Base-by-base conservation (phyloP, 169 alveolate species). In the Plasmodium inui region DNA sequence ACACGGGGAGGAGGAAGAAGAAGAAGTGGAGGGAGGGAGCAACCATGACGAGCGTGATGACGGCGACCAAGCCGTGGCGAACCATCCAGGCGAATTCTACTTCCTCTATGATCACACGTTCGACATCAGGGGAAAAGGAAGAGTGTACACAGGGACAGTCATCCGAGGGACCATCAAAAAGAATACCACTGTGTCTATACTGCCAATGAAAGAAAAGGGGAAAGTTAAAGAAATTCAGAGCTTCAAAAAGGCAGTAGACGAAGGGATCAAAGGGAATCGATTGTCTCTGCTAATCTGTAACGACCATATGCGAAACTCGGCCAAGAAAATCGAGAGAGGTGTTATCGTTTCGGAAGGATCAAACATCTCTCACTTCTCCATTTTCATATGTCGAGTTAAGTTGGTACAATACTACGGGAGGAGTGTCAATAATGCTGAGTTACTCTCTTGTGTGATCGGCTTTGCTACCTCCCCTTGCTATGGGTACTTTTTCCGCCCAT, bases 101-200 rank as follows among this genome's bases (percentile, higher is more conserved):
- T 97, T 97, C 85, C 92, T 96, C 76, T 95, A 97, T 39, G 99
- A 98, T 86, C 99, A 98, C 95, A 96, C 98, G 32, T 98, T 98
- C 84, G 96, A 97, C 37, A 95, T 97, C 4, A 98, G 96, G 94
- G 98, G 98, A 10, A 95, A 97, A 88, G 99, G 99, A 39, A 97
- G 98, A 6, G 98, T 97, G 1, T 94, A 97, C 57, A 98, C 99
- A 32, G 99, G 99, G 2, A 97, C 99, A 2, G 97, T 97, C 3
- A 95, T 97, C 44, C 92, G 94, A 50, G 99, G 99, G 7, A 74
- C 12, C 5, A 93, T 84, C 50, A 93, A n/a, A 73, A 84, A 10
- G 9, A 82, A 82, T 46, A 9, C 53, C 17, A 32, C 34, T 17
- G 71, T 92, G 22, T 30, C 34, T 0, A 82, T 82, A 8, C 61